phyloP scores from a whole-genome alignment of 257 asterid genomes.

The Lycium ferocissimum region DNA sequence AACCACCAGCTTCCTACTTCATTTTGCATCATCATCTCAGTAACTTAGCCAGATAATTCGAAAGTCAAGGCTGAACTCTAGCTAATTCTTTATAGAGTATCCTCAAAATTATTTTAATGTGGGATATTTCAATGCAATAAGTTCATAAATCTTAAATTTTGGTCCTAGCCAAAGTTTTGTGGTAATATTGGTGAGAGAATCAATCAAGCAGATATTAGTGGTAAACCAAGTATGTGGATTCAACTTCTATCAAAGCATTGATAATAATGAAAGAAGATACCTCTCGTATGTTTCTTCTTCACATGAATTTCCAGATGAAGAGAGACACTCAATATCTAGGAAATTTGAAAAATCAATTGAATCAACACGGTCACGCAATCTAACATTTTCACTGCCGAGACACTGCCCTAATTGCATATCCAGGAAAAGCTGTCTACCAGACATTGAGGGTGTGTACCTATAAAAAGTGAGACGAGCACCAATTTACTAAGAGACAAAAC shows the following conservation, averaged over 20 bases:
- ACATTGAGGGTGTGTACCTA: constrained; percentile 73
- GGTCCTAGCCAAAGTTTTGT: not conserved
- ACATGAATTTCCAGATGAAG: constrained; percentile 90
- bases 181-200: not conserved
- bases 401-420: constrained; percentile 49
- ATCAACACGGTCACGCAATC: constrained; percentile 53
- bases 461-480: not conserved
- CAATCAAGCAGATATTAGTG: not conserved
- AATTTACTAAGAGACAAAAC: not conserved
- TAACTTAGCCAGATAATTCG: not conserved
- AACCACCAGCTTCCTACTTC: not conserved
- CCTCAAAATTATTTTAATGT: not conserved
- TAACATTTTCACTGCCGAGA: constrained; percentile 50
- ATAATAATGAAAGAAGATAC: constrained; percentile 42
- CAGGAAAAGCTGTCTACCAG: constrained; percentile 59
- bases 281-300: constrained; percentile 86
- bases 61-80: not conserved
- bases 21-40: not conserved
- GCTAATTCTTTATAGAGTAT: not conserved
- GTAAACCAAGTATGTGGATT: not conserved
- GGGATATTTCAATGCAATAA: constrained; percentile 6
- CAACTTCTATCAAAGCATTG: not conserved
- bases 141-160: not conserved
- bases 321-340: constrained; percentile 76
- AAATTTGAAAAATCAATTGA: constrained; percentile 74